A percentile compares a stretch with the other conserved stretches of the same genome.
These are phyloP conservation scores for Pelargonium cotyledonis DNA, from an alignment of 441 rosid genomes.

Conservation along the genomic window DNA sequence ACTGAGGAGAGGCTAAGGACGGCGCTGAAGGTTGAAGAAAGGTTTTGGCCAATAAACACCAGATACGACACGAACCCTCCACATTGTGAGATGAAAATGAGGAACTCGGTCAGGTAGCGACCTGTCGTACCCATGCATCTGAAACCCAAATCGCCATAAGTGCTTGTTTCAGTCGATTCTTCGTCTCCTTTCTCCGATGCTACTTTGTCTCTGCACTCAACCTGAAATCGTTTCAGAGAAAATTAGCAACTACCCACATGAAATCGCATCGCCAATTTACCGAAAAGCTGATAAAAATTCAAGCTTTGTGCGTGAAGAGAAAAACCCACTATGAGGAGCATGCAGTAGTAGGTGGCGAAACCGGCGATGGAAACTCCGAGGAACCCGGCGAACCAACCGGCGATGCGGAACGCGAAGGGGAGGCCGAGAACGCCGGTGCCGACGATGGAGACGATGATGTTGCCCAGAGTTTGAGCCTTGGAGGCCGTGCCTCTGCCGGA, in stretches of 20 bases:
- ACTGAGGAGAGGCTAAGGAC: constrained; percentile 25
- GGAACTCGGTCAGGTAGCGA: constrained; percentile 62
- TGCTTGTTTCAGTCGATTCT: constrained; percentile 39
- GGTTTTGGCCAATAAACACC: constrained; percentile 75
- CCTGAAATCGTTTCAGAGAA: constrained; percentile 27
- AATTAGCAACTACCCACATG: neutral
- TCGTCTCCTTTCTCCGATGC: constrained; percentile 37
- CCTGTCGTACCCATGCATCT: constrained; percentile 61
- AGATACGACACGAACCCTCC: constrained; percentile 86
- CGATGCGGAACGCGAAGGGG: constrained; percentile 69
- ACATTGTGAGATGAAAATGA: constrained; percentile 63
- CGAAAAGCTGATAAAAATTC: neutral
- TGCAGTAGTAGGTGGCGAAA: constrained; percentile 65
- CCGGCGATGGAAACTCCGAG: constrained; percentile 55
- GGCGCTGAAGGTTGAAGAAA: constrained; percentile 47
- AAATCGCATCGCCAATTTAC: neutral
- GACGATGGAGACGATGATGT: constrained; percentile 74
- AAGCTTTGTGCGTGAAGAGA: neutral
- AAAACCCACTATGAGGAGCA: constrained; percentile 73
- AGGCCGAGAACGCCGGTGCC: constrained; percentile 87
- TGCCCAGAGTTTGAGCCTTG: constrained; percentile 61
- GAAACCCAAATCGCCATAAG: constrained; percentile 81
- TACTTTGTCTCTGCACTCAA: constrained; percentile 61
- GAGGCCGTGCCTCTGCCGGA: constrained; percentile 49
- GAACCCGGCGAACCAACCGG: constrained; percentile 81